phyloP scores from a whole-genome alignment of 1,284 basidiomycete species.

The Microbotryum intermedium region DNA sequence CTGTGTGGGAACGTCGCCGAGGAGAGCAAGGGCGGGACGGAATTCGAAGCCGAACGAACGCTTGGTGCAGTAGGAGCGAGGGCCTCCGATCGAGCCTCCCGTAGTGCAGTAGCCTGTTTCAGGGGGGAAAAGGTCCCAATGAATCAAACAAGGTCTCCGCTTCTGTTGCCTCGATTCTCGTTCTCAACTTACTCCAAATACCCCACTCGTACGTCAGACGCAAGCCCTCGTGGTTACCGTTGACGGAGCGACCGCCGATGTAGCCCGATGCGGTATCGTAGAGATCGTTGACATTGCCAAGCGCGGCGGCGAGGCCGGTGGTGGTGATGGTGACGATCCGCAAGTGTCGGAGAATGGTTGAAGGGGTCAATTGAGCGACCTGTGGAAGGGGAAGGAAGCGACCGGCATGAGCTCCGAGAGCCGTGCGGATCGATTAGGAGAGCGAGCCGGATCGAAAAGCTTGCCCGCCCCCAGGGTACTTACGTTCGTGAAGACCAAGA shows the following conservation, averaged over 20 bases:
- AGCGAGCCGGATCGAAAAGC: not conserved
- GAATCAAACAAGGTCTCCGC: too few species aligned
- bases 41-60: constrained; percentile 17
- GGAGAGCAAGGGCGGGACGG: constrained; percentile 24
- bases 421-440: not conserved
- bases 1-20: constrained; percentile 20
- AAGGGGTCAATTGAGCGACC: constrained; percentile 15
- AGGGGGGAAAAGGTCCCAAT: not conserved
- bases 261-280: not conserved
- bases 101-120: constrained; percentile 21
- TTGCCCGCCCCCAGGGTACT: not conserved
- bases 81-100: constrained; percentile 8
- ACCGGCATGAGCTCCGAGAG: not conserved
- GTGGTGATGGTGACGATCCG: constrained; percentile 29
- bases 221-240: not conserved
- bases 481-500: constrained; percentile 21
- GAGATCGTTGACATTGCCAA: constrained; percentile 11
- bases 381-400: not conserved
- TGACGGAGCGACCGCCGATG: not conserved
- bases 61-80: constrained; percentile 24
- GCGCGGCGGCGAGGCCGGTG: constrained; percentile 5
- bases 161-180: not conserved
- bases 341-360: constrained; percentile 25
- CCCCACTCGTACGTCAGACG: constrained; percentile 29
- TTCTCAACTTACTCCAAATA: constrained; percentile 15